Evolutionary conservation across 257 asterid species (phyloP).

Genomic region (Capsicum chinense): DNA sequence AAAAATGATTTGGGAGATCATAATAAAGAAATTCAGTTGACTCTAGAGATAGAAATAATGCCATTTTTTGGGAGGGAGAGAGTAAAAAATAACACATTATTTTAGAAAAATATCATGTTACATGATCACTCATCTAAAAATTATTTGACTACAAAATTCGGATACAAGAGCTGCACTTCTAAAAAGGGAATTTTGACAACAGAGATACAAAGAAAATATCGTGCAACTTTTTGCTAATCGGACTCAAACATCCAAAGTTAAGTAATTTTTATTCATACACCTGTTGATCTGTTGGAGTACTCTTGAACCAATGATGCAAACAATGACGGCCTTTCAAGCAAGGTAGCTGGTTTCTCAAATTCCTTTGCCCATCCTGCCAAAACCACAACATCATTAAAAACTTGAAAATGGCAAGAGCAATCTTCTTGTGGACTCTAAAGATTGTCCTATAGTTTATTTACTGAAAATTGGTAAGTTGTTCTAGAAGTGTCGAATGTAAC

Average conservation of each 20-base stretch:
- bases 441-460: not conserved
- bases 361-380: constrained; percentile 64
- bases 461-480: not conserved
- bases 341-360: constrained; percentile 56
- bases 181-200: not conserved
- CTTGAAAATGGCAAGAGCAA: not conserved
- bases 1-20: too few relatives aligned
- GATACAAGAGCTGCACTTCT: not conserved
- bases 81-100: not conserved
- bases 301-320: constrained; percentile 74
- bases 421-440: not conserved
- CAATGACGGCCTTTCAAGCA: constrained; percentile 57
- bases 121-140: not conserved
- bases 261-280: constrained; percentile 33
- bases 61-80: too few relatives aligned
- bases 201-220: not conserved
- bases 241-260: not conserved
- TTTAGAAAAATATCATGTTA: not conserved
- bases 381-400: not conserved
- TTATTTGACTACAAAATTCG: not conserved
- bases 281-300: constrained; percentile 63
- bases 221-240: not conserved
- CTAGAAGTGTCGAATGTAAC: not conserved
- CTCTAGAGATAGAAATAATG: too few relatives aligned
- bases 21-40: too few relatives aligned